Percentiles rank a stretch among this genome's conserved stretches.
These are phyloP conservation scores for Hypoxylon sp. DNA, from an alignment of 2,329 filamentous ascomycete species.

Conservation along the genomic window DNA sequence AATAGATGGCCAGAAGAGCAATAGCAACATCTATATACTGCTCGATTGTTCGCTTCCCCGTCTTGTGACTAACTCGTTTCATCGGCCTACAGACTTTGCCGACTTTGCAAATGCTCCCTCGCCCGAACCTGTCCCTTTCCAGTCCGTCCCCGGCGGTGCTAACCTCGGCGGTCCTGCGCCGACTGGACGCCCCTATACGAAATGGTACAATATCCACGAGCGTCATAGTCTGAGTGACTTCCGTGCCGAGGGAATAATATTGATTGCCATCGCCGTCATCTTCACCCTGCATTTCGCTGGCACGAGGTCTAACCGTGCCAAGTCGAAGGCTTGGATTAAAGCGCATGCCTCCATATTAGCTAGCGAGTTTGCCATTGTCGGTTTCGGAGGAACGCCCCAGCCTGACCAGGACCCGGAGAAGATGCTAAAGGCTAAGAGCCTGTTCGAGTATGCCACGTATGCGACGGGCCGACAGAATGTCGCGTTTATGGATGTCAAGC, in stretches of 20 bases:
- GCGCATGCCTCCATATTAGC: constrained; percentile 76
- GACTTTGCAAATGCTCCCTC: constrained; percentile 86
- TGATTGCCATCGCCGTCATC: constrained; percentile 77
- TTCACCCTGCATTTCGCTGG: constrained; percentile 84
- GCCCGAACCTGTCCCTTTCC: constrained; percentile 62
- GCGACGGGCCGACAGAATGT: constrained; percentile 92
- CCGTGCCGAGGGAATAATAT: constrained; percentile 82
- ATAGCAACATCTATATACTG: no score
- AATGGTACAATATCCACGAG: constrained; percentile 98
- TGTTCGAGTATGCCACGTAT: constrained; percentile 87
- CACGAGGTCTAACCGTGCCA: constrained; percentile 78
- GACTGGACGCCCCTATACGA: constrained; percentile 75
- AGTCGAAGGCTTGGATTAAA: constrained; percentile 81
- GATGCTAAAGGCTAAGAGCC: constrained; percentile 83
- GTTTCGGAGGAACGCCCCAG: constrained; percentile 70
- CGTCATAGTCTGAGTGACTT: constrained; percentile 86
- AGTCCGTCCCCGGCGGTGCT: constrained; percentile 56
- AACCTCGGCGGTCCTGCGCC: constrained; percentile 56
- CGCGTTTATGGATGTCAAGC: constrained; percentile 86
- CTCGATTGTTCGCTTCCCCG: not conserved
- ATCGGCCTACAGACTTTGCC: constrained; percentile 79
- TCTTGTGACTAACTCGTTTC: constrained; percentile 1
- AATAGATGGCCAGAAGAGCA: not conserved
- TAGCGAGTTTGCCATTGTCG: constrained; percentile 86
- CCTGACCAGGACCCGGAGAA: constrained; percentile 60